A percentile compares a stretch with the other conserved stretches of the same genome.
Conservation (phyloP, 2,329 filamentous ascomycete species). For the Taxawa tesnikishii region DNA sequence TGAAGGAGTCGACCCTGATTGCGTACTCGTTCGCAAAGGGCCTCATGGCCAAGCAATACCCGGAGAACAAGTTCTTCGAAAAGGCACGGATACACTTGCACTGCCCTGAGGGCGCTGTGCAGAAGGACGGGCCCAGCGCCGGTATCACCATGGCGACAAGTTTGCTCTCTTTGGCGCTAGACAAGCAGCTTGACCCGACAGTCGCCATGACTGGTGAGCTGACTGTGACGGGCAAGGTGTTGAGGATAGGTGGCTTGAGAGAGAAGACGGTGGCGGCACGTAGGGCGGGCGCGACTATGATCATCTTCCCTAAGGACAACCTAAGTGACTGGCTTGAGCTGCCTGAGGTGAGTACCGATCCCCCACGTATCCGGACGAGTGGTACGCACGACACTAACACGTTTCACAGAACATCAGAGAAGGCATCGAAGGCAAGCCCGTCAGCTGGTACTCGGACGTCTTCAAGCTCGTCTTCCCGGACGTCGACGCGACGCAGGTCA, state of each 20-base stretch:
- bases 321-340: slow-evolving; percentile 95
- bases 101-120: slow-evolving; percentile 90
- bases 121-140: slow-evolving; percentile 69
- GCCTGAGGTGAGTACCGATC: slow-evolving; percentile 79
- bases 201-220: slow-evolving; percentile 97
- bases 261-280: slow-evolving; percentile 97
- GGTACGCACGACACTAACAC: slow-evolving; percentile 7
- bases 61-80: slow-evolving; percentile 90
- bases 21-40: slow-evolving; percentile 95
- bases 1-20: slow-evolving; percentile 94
- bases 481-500: slow-evolving; percentile 61
- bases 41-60: slow-evolving; percentile 70
- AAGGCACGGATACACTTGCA: slow-evolving; percentile 91
- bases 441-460: slow-evolving; percentile 87
- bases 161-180: slow-evolving; percentile 71
- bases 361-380: slow-evolving; percentile 1
- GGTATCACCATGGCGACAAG: slow-evolving; percentile 98
- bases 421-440: slow-evolving; percentile 81
- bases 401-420: slow-evolving; percentile 82
- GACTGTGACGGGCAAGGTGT: slow-evolving; percentile 90
- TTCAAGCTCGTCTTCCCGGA: slow-evolving; percentile 83
- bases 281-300: slow-evolving; percentile 79
- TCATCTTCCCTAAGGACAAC: slow-evolving; percentile 93
- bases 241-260: slow-evolving; percentile 83
- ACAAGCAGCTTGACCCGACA: slow-evolving; percentile 66